A percentile compares a stretch with the other conserved stretches of the same genome.
phyloP scores from a whole-genome alignment of 768 basidiomycete genomes.

The Psilocybe subaeruginosa region DNA sequence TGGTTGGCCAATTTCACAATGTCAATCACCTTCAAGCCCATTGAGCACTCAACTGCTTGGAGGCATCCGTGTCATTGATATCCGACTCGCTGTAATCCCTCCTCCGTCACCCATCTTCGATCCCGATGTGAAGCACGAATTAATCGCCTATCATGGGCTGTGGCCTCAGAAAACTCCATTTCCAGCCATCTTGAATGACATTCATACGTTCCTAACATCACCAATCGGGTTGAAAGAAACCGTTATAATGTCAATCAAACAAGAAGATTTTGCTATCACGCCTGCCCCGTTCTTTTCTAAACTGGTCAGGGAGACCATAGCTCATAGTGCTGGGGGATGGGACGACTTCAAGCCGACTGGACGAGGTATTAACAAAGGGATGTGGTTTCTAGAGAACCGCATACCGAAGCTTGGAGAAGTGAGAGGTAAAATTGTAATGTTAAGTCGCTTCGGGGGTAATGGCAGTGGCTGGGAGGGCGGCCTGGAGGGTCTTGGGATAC shows the following conservation, averaged over 20 bases:
- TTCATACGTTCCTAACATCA: slow-evolving; percentile 67
- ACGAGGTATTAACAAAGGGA: slow-evolving; percentile 27
- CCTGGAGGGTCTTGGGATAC: slow-evolving; percentile 79
- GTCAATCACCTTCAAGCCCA: slow-evolving; percentile 67
- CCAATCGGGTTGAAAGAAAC: slow-evolving; percentile 66
- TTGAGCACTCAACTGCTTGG: slow-evolving; percentile 70
- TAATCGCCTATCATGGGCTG: slow-evolving; percentile 81
- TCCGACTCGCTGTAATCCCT: slow-evolving; percentile 71
- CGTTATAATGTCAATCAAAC: slow-evolving; percentile 86
- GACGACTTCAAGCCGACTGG: slow-evolving; percentile 11
- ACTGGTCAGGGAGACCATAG: slow-evolving; percentile 68
- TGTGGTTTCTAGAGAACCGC: slow-evolving; percentile 86
- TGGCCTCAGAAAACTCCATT: slow-evolving; percentile 75
- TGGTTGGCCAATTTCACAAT: slow-evolving; percentile 87
- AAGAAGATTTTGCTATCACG: slow-evolving; percentile 68
- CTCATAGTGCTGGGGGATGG: slow-evolving; percentile 51
- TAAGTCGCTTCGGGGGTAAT: slow-evolving; percentile 83
- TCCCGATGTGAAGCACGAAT: slow-evolving; percentile 29
- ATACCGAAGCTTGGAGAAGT: slow-evolving; percentile 84
- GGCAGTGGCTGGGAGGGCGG: slow-evolving; percentile 71
- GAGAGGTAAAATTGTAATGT: slow-evolving; percentile 81
- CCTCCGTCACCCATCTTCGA: slow-evolving; percentile 17
- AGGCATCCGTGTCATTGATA: slow-evolving; percentile 82
- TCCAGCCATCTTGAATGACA: slow-evolving; percentile 57
- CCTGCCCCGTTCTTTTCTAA: slow-evolving; percentile 55